Evolutionary conservation across 495 filamentous ascomycete genomes (phyloP).

Genomic region (Neurospora sp.): DNA sequence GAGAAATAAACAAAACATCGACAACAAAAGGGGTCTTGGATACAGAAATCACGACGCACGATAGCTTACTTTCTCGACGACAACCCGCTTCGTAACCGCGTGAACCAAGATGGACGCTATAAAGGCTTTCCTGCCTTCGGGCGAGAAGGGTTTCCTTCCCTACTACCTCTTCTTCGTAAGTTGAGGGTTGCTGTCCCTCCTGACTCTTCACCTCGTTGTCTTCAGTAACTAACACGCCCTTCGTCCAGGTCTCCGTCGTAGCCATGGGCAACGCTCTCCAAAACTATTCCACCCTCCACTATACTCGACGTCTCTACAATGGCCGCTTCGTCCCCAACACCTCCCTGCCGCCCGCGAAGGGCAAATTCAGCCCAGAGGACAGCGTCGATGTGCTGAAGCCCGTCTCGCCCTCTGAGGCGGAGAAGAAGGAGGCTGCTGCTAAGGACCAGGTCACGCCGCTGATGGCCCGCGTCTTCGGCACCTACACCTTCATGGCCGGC

Average conservation of each 20-base stretch:
- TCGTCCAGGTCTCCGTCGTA: constrained; percentile 56
- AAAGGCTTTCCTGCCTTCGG: constrained; percentile 26
- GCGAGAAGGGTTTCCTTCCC: constrained; percentile 34
- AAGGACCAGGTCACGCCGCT: constrained; percentile 56
- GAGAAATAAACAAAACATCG: background rate
- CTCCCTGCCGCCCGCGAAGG: constrained; percentile 20
- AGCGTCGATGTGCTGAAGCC: constrained; percentile 33
- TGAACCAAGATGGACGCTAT: constrained; percentile 26
- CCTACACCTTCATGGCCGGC: constrained; percentile 72
- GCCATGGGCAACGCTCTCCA: constrained; percentile 75
- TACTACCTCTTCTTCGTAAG: constrained; percentile 41
- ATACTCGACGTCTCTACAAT: constrained; percentile 68
- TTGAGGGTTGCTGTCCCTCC: background rate
- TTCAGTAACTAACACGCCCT: background rate
- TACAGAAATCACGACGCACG: background rate
- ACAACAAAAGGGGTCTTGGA: background rate
- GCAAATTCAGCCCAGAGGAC: constrained; percentile 33
- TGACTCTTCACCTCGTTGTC: background rate
- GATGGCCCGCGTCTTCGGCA: constrained; percentile 77
- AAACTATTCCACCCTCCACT: constrained; percentile 61
- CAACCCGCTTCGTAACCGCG: background rate
- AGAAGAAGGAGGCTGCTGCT: constrained; percentile 22
- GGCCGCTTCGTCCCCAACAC: constrained; percentile 39
- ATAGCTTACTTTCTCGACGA: background rate
- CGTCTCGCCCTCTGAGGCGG: constrained; percentile 35